Evolutionary conservation across 768 basidiomycete genomes (phyloP).

Genomic region (Collybia nuda): DNA sequence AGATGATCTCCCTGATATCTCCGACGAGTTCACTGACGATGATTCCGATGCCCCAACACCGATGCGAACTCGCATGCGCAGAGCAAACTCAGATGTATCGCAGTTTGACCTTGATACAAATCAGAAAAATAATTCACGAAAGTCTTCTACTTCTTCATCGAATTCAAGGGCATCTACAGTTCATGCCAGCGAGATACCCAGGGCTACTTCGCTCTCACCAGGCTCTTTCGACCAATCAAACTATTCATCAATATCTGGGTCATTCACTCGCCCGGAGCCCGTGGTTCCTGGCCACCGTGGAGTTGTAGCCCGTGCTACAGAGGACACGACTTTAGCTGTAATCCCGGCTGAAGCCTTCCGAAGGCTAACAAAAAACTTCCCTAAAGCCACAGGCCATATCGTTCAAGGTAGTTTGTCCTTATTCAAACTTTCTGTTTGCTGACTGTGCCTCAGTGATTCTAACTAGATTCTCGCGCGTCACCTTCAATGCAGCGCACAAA

Average conservation of each 20-base stretch:
- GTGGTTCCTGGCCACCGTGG: slow-evolving; percentile 52
- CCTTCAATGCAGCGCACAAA: slow-evolving; percentile 95
- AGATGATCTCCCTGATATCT: slow-evolving; percentile 46
- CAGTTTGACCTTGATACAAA: slow-evolving; percentile 46
- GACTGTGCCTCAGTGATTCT: slow-evolving; percentile 70
- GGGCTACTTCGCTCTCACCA: slow-evolving; percentile 25
- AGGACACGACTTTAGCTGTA: slow-evolving; percentile 95
- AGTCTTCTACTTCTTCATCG: slow-evolving; percentile 58
- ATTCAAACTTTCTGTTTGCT: slow-evolving; percentile 5
- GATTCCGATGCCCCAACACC: slow-evolving; percentile 21
- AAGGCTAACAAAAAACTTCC: slow-evolving; percentile 91
- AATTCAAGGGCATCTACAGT: slow-evolving; percentile 57
- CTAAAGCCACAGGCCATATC: slow-evolving; percentile 95
- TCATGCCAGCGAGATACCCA: slow-evolving; percentile 42
- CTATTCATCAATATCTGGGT: slow-evolving; percentile 15
- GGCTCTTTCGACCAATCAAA: slow-evolving; percentile 19
- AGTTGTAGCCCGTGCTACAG: slow-evolving; percentile 88
- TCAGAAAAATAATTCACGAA: slow-evolving; percentile 35
- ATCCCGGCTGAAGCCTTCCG: slow-evolving; percentile 98
- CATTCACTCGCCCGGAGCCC: slow-evolving; percentile 14
- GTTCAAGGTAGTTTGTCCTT: slow-evolving; percentile 66
- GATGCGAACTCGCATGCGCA: slow-evolving; percentile 23
- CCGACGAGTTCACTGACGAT: slow-evolving; percentile 23
- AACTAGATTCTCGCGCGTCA: slow-evolving; percentile 94
- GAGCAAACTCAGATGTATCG: slow-evolving; percentile 67